These are phyloP conservation scores for Parafenestella ontariensis DNA, from an alignment of 2,329 filamentous ascomycete genomes.

Conservation along the genomic window DNA sequence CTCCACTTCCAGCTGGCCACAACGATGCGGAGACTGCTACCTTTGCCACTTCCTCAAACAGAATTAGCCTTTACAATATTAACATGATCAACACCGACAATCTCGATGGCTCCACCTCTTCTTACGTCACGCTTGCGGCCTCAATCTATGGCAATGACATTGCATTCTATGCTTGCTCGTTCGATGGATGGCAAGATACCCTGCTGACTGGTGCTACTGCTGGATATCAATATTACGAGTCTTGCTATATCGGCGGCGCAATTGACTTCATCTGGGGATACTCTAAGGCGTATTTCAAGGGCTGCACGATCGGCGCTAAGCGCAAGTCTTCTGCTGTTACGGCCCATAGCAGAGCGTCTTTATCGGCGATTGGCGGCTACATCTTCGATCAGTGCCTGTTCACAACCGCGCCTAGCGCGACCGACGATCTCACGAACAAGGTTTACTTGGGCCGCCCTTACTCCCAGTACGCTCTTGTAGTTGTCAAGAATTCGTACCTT, in stretches of 20 bases:
- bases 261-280: slow-evolving; percentile 66
- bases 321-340: slow-evolving; percentile 42
- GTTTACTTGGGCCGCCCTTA: slow-evolving; percentile 61
- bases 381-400: slow-evolving; percentile 61
- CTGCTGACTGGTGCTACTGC: slow-evolving; percentile 38
- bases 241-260: slow-evolving; percentile 63
- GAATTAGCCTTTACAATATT: slow-evolving; percentile 67
- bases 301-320: slow-evolving; percentile 55
- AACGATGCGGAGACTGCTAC: slow-evolving; percentile 61
- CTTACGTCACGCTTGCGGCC: slow-evolving; percentile 58
- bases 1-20: slow-evolving; percentile 40
- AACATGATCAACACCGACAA: slow-evolving; percentile 52
- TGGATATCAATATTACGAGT: slow-evolving; percentile 63
- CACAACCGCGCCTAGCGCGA: slow-evolving; percentile 45
- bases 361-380: slow-evolving; percentile 51
- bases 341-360: slow-evolving; percentile 29
- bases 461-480: slow-evolving; percentile 56
- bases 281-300: slow-evolving; percentile 59
- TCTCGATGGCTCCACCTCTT: slow-evolving; percentile 51
- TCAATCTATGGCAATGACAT: slow-evolving; percentile 58
- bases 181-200: slow-evolving; percentile 65
- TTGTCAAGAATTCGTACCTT: slow-evolving; percentile 59
- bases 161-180: slow-evolving; percentile 63
- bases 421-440: slow-evolving; percentile 43
- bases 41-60: slow-evolving; percentile 52